Evolutionary conservation across 208 protist species (phyloP), one percentile per base, ranked within the genome.

Genomic region (Trypanosoma vivax): DNA sequence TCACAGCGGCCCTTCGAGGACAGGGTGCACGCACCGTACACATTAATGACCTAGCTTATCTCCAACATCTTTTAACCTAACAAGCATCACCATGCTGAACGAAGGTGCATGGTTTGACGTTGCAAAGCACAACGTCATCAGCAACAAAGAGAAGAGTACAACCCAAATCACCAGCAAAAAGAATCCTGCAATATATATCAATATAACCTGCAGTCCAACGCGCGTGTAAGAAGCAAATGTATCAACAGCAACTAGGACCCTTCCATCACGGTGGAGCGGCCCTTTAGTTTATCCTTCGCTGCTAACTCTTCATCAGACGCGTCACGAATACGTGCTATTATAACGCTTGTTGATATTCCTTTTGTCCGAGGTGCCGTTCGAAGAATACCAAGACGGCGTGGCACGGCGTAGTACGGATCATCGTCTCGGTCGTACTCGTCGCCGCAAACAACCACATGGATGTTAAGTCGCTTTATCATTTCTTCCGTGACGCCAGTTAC

Each of bases 391-490:
- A 94, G 50, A 2, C 70, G 58, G 18, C 86, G 75, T 23, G 88
- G 82, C 33, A 91, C 79, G 16, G 73, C 75, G 63, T 96, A 96
- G 63, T 91, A 96, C 24, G 69, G 90, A 64, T 96, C 90, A 30
- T 79, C 67, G 16, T 79, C 82, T 0, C 53, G 76, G 66, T 93
- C 68, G 73, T 96, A 96, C 81, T 96, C 92, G 50, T 88, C 77
- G 6, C 88, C 84, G 45, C 87, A 94, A 0, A 88, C 85, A 4
- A 96, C 86, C 5, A 96, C 70, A 62, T 96, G 92, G 29, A 96
- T 90, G 58, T 94, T 95, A 71, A 96, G 82, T 45, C 91, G 75
- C 7, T 65, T 40, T n/a, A 96, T 82, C 75, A 95, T 94, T 47
- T 90, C 79, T 54, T 59, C 73, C 13, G 91, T 92, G 47, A 96